These are phyloP conservation scores for Lachnellula hyalina DNA, from an alignment of 2,329 filamentous ascomycete species.

Conservation along the genomic window DNA sequence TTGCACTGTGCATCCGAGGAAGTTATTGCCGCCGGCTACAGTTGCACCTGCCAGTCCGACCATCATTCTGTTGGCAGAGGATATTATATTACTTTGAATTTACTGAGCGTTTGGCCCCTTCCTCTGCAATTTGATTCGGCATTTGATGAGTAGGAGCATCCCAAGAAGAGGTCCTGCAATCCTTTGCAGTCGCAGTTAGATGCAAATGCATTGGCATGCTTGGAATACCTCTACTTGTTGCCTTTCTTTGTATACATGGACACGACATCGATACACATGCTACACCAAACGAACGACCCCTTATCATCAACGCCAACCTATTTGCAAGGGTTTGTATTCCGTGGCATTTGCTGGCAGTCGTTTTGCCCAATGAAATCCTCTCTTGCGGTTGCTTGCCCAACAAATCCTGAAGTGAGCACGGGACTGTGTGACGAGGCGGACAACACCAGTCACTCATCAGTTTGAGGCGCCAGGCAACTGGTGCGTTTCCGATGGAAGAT, in stretches of 20 bases:
- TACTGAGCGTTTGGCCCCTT: too few relatives aligned
- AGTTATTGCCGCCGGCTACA: too few relatives aligned
- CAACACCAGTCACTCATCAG: background rate
- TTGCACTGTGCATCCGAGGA: too few relatives aligned
- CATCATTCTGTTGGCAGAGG: too few relatives aligned
- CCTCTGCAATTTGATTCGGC: too few relatives aligned
- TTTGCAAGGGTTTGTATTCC: background rate
- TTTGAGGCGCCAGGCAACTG: background rate
- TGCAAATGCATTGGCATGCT: background rate
- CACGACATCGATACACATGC: background rate
- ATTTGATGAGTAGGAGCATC: too few relatives aligned
- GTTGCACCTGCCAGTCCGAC: too few relatives aligned
- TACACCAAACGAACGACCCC: background rate
- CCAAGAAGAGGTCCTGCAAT: too few relatives aligned
- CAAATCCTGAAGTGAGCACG: background rate
- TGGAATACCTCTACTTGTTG: background rate
- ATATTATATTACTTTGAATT: too few relatives aligned
- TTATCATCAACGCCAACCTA: too few relatives aligned
- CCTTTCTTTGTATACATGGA: background rate
- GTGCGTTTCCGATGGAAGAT: background rate
- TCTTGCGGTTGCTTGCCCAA: conserved; percentile 6
- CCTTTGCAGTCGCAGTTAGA: background rate
- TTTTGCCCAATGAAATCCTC: conserved; percentile 10
- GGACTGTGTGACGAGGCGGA: conserved; percentile 3
- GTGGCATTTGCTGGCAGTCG: conserved; percentile 20